Base-by-base conservation (phyloP, 2,329 filamentous ascomycete species). In the Grosmannia clavigera region DNA sequence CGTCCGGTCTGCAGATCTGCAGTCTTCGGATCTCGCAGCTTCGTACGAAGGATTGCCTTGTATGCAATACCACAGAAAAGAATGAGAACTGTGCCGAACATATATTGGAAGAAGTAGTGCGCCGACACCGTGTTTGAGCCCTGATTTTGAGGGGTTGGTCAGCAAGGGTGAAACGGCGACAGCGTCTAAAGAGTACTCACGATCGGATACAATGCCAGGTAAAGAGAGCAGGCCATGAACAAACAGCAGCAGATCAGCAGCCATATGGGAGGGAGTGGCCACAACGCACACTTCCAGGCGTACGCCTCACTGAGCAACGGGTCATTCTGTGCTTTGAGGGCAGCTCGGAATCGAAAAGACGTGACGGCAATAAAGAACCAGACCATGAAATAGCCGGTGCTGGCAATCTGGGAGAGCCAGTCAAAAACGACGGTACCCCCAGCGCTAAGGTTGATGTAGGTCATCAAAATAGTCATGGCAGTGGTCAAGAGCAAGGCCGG, bases 361-460 rank as follows among this genome's bases (percentile, higher is more conserved):
- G 59, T 60, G 35, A 60, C 16, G n/a, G 33, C 59, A 3, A 60
- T 31, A 55, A 60, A 60, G 12, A 60, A 55, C 59, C 59, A 60
- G 16, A 60, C 59, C 59, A 60, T 58, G 22, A 60, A 60, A 29
- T 60, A 60, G 35, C 59, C 59, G 6, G 59, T 60, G 59, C 59
- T 60, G 7, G 59, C 55, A 46, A 60, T 60, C 50, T 58, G 59
- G 2, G 55, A 43, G 35, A 88, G 76, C 85, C 85, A 88, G 66
- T 78, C 74, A 61, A 88, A 86, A n/a, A 87, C 77, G 0, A 71
- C 73, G 1, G 67, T 69, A 31, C 79, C 79, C 1, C 72, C 72
- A 0, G 72, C 67, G 53, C 71, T 68, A 31, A 81, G 69, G 61
- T 72, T 74, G 25, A 79, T 65, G 60, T 77, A 82, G 2, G 76